Conservation (phyloP, 495 filamentous ascomycete species). For the Annulohypoxylon stygium region DNA sequence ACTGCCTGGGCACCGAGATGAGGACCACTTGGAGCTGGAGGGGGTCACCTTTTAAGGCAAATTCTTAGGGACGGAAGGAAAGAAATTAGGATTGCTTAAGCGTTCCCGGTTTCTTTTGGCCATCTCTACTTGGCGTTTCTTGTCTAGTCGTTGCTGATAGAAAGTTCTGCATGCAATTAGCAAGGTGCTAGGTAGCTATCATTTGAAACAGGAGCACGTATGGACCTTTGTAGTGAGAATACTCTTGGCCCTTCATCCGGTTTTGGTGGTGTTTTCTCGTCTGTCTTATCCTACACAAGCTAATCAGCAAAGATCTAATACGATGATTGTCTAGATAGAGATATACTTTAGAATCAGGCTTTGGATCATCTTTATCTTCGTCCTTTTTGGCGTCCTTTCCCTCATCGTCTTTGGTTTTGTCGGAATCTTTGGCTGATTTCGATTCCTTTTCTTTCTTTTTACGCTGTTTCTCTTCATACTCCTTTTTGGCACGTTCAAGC, state of each 20-base stretch:
- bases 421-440: constrained; percentile 63
- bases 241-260: constrained; percentile 76
- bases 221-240: constrained; percentile 87
- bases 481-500: constrained; percentile 77
- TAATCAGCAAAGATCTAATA: constrained; percentile 12
- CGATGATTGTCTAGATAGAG: constrained; percentile 32
- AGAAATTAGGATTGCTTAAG: constrained; percentile 79
- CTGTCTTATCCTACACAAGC: constrained; percentile 66
- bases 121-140: constrained; percentile 81
- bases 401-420: constrained; percentile 61
- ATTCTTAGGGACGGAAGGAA: constrained; percentile 84
- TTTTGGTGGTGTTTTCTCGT: constrained; percentile 61
- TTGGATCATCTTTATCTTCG: constrained; percentile 47
- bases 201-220: constrained; percentile 9
- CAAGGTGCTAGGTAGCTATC: not conserved
- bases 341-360: constrained; percentile 34
- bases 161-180: constrained; percentile 73
- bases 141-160: constrained; percentile 85
- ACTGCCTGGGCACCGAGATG: constrained; percentile 11
- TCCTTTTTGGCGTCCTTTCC: constrained; percentile 55
- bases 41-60: constrained; percentile 61
- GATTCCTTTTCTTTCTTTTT: constrained; percentile 71
- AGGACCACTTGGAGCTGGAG: not conserved
- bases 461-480: constrained; percentile 79
- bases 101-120: constrained; percentile 86